Evolutionary conservation across 2,329 filamentous ascomycete genomes (phyloP).

Genomic region (Spiromastix sp.): DNA sequence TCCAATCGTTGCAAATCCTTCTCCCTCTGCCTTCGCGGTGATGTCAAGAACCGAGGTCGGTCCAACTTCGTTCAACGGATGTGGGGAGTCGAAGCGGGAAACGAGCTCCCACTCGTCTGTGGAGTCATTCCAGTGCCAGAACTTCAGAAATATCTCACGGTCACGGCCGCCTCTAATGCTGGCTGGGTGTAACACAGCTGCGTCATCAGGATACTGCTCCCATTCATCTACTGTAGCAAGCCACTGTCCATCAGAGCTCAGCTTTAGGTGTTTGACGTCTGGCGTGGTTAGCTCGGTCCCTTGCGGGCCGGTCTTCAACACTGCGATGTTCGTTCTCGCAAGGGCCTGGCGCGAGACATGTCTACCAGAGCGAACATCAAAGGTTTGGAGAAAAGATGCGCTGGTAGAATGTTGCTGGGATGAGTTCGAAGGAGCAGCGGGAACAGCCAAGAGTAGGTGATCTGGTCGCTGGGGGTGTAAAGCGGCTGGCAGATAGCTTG

Average conservation of each 20-base stretch:
- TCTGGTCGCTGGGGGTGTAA: conserved; percentile 54
- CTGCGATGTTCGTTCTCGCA: conserved; percentile 76
- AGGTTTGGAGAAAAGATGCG: conserved; percentile 65
- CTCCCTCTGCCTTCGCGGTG: conserved; percentile 55
- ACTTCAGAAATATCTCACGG: conserved; percentile 71
- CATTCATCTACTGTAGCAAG: conserved; percentile 88
- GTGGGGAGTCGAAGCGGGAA: conserved; percentile 74
- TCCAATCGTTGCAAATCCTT: conserved; percentile 76
- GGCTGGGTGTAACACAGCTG: conserved; percentile 43
- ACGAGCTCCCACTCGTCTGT: conserved; percentile 59
- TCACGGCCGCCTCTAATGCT: conserved; percentile 8
- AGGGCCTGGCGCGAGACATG: conserved; percentile 81
- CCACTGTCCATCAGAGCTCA: conserved; percentile 77
- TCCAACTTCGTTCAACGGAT: conserved; percentile 45
- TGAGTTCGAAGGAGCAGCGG: conserved; percentile 36
- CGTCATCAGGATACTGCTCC: conserved; percentile 62
- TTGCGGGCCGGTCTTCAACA: conserved; percentile 63
- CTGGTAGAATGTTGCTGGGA: conserved; percentile 25
- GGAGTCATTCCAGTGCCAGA: conserved; percentile 62
- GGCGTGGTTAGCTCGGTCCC: conserved; percentile 66
- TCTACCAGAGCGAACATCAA: conserved; percentile 69
- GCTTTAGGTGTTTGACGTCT: conserved; percentile 61
- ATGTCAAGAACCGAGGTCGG: conserved; percentile 59
- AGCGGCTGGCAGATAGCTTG: conserved; percentile 42
- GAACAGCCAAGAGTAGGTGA: conserved; percentile 58